Evolutionary conservation across 345 rosid species (phyloP).

Genomic region (Eucalyptus curtisii): DNA sequence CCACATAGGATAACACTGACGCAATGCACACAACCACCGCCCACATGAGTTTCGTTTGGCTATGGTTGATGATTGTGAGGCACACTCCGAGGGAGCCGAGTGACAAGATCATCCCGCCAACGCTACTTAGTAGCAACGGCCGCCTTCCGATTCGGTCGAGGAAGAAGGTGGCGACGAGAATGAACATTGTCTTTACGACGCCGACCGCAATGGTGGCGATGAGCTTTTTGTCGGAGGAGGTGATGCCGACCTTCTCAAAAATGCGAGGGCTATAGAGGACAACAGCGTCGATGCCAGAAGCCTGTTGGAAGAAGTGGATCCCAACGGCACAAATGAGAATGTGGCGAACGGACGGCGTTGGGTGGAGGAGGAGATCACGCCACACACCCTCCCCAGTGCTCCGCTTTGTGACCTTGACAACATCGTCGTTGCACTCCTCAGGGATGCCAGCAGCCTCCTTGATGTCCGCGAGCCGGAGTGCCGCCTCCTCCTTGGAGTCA

Average conservation of each 20-base stretch:
- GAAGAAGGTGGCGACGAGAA: slow-evolving; percentile 66
- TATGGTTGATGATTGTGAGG: slow-evolving; percentile 37
- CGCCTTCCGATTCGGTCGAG: slow-evolving; percentile 76
- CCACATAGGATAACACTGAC: slow-evolving; percentile 54
- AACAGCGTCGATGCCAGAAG: slow-evolving; percentile 74
- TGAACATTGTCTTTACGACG: slow-evolving; percentile 49
- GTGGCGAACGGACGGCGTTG: slow-evolving; percentile 61
- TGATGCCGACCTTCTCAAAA: slow-evolving; percentile 69
- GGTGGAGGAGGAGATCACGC: slow-evolving; percentile 51
- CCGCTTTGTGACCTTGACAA: slow-evolving; percentile 26
- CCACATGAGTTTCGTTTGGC: slow-evolving; percentile 40
- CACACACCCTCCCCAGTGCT: slow-evolving; percentile 63
- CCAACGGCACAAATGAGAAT: slow-evolving; percentile 49
- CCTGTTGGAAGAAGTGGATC: slow-evolving; percentile 75
- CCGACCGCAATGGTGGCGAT: slow-evolving; percentile 83
- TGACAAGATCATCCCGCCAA: slow-evolving; percentile 58
- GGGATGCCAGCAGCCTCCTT: slow-evolving; percentile 84
- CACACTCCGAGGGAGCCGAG: slow-evolving; percentile 27
- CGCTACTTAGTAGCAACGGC: slow-evolving; percentile 57
- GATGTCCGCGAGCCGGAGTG: slow-evolving; percentile 55
- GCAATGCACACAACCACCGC: slow-evolving; percentile 42
- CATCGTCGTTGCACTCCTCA: slow-evolving; percentile 60
- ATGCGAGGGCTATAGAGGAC: slow-evolving; percentile 77
- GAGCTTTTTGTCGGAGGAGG: slow-evolving; percentile 20
- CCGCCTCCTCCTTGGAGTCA: slow-evolving; percentile 48